A percentile compares a stretch with the other conserved stretches of the same genome.
These are phyloP conservation scores for Talaromyces sp. DNA, from an alignment of 2,329 filamentous ascomycete genomes.

Conservation along the genomic window DNA sequence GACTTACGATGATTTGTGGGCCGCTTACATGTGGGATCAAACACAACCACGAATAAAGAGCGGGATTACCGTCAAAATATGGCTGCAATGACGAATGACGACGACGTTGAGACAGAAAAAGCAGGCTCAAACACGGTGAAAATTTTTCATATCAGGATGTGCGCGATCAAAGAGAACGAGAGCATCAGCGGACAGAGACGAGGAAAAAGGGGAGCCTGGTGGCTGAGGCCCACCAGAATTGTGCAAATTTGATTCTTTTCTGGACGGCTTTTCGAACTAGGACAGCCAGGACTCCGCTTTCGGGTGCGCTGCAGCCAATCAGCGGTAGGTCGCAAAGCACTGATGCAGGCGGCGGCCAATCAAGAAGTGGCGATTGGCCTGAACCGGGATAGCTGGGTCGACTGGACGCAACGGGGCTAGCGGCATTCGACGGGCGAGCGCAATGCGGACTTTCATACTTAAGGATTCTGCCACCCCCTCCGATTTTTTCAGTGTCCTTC, in stretches of 20 bases:
- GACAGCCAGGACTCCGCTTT: constrained; percentile 21
- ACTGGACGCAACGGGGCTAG: constrained; percentile 37
- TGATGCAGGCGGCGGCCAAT: constrained; percentile 31
- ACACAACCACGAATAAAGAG: background rate
- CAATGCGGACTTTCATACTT: constrained; percentile 38
- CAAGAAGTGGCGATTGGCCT: constrained; percentile 28
- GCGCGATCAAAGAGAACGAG: constrained; percentile 1
- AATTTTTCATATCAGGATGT: background rate
- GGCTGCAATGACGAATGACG: too few species aligned
- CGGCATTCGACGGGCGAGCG: constrained; percentile 33
- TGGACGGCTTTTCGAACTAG: background rate
- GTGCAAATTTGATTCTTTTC: constrained; percentile 3
- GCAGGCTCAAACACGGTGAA: background rate
- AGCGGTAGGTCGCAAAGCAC: constrained; percentile 20
- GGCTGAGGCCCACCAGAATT: constrained; percentile 18
- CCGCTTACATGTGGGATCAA: background rate
- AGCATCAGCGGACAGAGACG: background rate
- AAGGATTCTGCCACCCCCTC: constrained; percentile 43
- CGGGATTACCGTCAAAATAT: background rate
- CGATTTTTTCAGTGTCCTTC: constrained; percentile 35
- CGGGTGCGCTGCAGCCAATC: constrained; percentile 27
- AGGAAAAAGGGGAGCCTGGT: constrained; percentile 12
- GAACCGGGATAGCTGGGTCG: constrained; percentile 33
- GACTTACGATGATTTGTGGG: background rate
- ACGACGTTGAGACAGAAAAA: background rate